Evolutionary conservation across 768 basidiomycete species (phyloP), one percentile per base, ranked within the genome.

Genomic region (Scleroderma bovista): DNA sequence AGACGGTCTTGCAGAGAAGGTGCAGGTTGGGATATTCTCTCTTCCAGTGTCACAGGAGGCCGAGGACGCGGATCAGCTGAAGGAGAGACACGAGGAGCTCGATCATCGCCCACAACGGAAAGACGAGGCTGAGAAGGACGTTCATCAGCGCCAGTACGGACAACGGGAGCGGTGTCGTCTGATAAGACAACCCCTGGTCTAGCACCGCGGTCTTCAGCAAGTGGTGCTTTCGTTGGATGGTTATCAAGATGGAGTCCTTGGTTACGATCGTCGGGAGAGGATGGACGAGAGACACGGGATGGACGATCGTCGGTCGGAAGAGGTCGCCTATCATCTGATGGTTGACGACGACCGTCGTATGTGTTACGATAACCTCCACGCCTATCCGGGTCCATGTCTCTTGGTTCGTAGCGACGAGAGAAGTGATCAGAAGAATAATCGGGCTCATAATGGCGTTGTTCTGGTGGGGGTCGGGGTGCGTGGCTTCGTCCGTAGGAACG

Each of bases 361-460:
- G 57, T 15, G 38, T 26, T 55, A 11, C 66, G 66, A 5, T 24
- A n/a, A 43, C 58, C 54, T 11, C 51, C 47, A 42, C 60, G 67
- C 36, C 54, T 63, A 15, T 69, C 55, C 13, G 24, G 58, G 39
- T 69, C 67, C 26, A 58, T 47, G 47, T 60, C 53, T 40, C 61
- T 57, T 59, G 57, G 34, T 19, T 70, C 64, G 51, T 66, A 66
- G 50, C 62, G 64, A 42, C 71, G 71, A 19, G 67, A 60, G 45
- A 63, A 61, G 34, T 59, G 65, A 33, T 68, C 62, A 42, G 58
- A 52, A 52, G 64, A 64, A 52, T 74, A 72, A n/a, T 69, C 66
- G 7, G 74, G 67, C 17, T 79, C 75, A 51, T 75, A 77, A 41
- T 77, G 75, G 23, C 77, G 71, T 44, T 71, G 68, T 44, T 77